Conservation (phyloP, 1,139 yeast species). For the Protomyces inouyei region DNA sequence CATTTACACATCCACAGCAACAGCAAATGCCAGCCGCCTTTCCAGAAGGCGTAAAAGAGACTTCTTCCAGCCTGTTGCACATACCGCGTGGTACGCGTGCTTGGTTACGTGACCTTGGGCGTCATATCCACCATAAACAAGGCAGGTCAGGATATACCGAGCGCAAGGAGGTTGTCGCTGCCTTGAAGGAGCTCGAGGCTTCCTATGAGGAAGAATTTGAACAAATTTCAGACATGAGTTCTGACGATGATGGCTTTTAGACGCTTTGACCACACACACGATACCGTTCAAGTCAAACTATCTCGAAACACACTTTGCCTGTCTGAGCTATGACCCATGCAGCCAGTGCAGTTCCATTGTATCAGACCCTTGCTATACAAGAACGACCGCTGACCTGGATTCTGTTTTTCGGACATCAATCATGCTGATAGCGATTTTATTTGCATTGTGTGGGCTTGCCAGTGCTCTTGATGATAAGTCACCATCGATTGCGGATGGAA, state of each 20-base stretch:
- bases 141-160: conserved; percentile 14
- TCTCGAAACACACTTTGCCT: neutral
- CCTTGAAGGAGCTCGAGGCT: conserved; percentile 12
- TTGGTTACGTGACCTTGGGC: neutral
- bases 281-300: neutral
- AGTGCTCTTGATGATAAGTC: neutral
- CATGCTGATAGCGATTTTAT: neutral
- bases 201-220: conserved; percentile 2
- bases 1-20: neutral
- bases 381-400: no score
- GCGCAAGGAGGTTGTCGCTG: conserved; percentile 8
- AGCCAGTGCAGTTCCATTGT: no score
- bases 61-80: neutral
- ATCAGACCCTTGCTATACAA: no score
- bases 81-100: neutral
- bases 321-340: neutral
- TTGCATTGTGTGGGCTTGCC: neutral
- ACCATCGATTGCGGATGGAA: neutral
- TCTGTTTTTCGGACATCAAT: no score
- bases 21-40: conserved; percentile 10
- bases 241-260: conserved; percentile 12
- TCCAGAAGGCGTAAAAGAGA: neutral
- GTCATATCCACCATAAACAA: neutral
- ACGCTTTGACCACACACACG: neutral
- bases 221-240: conserved; percentile 5